These are phyloP conservation scores for Candida glucosophila DNA, from an alignment of 1,139 yeast genomes.

Conservation along the genomic window DNA sequence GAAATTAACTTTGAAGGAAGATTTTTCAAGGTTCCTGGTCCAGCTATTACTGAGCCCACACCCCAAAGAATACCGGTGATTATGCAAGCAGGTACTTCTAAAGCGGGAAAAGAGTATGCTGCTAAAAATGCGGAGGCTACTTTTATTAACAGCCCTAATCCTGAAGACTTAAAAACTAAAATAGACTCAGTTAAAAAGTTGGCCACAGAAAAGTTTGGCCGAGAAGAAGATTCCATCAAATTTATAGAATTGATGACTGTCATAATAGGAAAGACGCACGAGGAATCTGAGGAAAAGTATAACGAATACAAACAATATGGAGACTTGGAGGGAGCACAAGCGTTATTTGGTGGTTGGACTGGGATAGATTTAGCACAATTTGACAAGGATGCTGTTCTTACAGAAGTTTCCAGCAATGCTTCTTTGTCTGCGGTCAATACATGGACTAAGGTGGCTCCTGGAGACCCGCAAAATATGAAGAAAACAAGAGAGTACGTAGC, in stretches of 20 bases:
- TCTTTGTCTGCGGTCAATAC: slow-evolving; percentile 20
- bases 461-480: slow-evolving; percentile 15
- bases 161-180: slow-evolving; percentile 19
- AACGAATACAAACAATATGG: slow-evolving; percentile 21
- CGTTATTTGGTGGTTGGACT: slow-evolving; percentile 29
- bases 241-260: slow-evolving; percentile 25
- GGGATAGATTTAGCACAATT: slow-evolving; percentile 26
- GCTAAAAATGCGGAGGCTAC: slow-evolving; percentile 39
- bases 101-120: slow-evolving; percentile 33
- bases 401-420: slow-evolving; percentile 20
- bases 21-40: slow-evolving; percentile 37
- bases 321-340: slow-evolving; percentile 33
- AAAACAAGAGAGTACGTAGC: slow-evolving; percentile 20
- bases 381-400: slow-evolving; percentile 19
- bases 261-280: slow-evolving; percentile 26
- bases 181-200: slow-evolving; percentile 19
- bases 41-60: slow-evolving; percentile 33
- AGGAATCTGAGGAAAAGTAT: slow-evolving; percentile 24
- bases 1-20: slow-evolving; percentile 25
- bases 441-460: slow-evolving; percentile 23
- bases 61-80: slow-evolving; percentile 37
- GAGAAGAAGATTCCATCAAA: slow-evolving; percentile 27
- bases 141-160: slow-evolving; percentile 24
- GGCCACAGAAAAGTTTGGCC: slow-evolving; percentile 20
- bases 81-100: slow-evolving; percentile 41